Evolutionary conservation across 2,329 filamentous ascomycete species (phyloP).

Genomic region (Fusarium irregulare): DNA sequence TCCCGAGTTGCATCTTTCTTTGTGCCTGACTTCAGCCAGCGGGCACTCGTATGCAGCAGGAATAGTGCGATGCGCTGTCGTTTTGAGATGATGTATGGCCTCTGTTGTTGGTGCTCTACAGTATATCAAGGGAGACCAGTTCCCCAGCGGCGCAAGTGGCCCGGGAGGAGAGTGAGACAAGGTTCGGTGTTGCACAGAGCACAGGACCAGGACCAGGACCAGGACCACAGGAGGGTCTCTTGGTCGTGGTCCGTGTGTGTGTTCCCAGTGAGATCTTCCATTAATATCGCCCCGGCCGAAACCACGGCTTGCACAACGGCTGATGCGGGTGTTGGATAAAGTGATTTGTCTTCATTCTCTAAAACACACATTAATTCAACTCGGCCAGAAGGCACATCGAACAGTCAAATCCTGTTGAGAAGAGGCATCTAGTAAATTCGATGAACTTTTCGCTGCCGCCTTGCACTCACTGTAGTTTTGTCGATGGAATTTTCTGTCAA

Average conservation of each 20-base stretch:
- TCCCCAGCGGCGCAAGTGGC: constrained; percentile 5
- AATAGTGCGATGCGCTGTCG: constrained; percentile 26
- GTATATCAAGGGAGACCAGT: background rate
- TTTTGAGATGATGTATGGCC: constrained; percentile 12
- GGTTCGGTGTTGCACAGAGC: constrained; percentile 16
- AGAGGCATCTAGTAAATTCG: constrained; percentile 23
- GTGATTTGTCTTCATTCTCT: constrained; percentile 23
- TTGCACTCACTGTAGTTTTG: background rate
- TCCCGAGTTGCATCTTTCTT: constrained; percentile 8
- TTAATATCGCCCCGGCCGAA: constrained; percentile 22
- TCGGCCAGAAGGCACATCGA: background rate
- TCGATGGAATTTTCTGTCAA: background rate
- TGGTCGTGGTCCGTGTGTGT: constrained; percentile 9
- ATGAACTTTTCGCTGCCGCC: constrained; percentile 23
- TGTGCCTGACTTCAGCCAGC: constrained; percentile 19
- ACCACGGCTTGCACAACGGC: constrained; percentile 26
- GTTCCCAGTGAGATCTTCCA: constrained; percentile 23
- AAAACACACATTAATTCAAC: constrained; percentile 11
- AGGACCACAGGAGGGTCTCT: constrained; percentile 9
- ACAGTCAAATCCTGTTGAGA: background rate
- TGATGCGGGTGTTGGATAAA: constrained; percentile 29
- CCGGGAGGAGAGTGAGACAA: constrained; percentile 15
- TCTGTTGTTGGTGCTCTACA: constrained; percentile 2
- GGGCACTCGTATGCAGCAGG: background rate
- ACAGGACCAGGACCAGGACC: background rate